Evolutionary conservation across 2,329 filamentous ascomycete genomes (phyloP), one percentile per base, ranked within the genome.

Genomic region (Epichloe festucae): DNA sequence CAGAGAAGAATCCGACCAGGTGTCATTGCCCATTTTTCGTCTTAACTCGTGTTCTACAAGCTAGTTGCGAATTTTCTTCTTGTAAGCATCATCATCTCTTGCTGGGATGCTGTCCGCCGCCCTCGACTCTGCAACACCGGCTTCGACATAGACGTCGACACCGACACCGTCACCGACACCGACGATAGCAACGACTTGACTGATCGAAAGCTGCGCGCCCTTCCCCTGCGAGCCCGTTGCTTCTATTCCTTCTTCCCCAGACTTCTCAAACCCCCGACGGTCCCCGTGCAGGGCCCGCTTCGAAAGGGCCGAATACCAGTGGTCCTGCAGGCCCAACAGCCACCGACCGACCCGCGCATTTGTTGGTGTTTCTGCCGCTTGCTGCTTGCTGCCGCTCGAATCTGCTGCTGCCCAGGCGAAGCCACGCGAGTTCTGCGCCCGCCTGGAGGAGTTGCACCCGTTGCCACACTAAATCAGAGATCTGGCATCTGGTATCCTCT

Each of bases 221-320:
- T 41, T 41, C 36, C 15, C 15, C 38, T 40, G 27, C 44, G 6
- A 15, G 17, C 14, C 50, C 51, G 35, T 34, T 42, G 52, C 48
- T 53, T 41, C 44, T 45, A 45, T 45, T 51, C 19, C 48, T 36
- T 15, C 48, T 49, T 48, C 55, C 54, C 55, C 55, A 48, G 55
- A 56, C 51, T 55, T 52, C 38, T 17, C 21, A 34, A 43, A 34
- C 39, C 48, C 36, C 36, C 40, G 41, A 50, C 49, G 19, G 34
- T 55, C 62, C 63, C 63, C 63, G 62, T 63, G 60, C 61, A 60
- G 60, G 62, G 58, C 63, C 55, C 60, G 61, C 61, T 58, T 58
- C 57, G 57, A 65, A 67, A 67, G 64, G 64, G 63, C 64, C 64
- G 64, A 66, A 66, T 67, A 65, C 61, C 60, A 59, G 23, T 7